Percentiles rank a stretch among this genome's conserved stretches.
Evolutionary conservation across 2,329 filamentous ascomycete genomes (phyloP).

Genomic region (Exophiala xenobiotica): DNA sequence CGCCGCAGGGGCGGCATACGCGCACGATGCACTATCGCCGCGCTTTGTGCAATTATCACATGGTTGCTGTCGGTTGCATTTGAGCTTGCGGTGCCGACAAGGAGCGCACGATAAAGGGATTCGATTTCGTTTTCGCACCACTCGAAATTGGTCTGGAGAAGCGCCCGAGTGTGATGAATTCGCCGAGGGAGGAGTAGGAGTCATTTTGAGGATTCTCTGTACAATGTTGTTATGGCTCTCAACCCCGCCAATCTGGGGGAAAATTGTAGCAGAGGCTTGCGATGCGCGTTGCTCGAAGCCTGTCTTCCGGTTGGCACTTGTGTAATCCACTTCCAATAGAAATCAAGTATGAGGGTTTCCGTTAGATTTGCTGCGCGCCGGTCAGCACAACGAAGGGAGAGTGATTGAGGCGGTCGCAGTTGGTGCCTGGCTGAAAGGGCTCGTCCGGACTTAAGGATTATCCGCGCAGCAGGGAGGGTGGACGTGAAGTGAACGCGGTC

Average conservation of each 20-base stretch:
- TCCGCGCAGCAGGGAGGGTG: not conserved
- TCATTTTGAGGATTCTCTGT: conserved; percentile 50
- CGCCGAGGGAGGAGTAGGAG: conserved; percentile 74
- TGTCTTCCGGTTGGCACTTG: too few species aligned
- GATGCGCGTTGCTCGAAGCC: too few species aligned
- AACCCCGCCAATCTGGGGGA: not conserved
- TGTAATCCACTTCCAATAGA: too few species aligned
- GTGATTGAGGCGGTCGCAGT: not conserved
- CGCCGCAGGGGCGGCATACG: conserved; percentile 70
- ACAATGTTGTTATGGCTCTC: not conserved
- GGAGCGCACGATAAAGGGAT: conserved; percentile 89
- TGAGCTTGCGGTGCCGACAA: conserved; percentile 88
- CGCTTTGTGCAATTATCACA: conserved; percentile 95
- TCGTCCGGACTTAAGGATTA: conserved; percentile 5
- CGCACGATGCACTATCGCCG: conserved; percentile 75
- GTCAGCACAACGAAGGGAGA: not conserved
- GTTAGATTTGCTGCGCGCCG: too few species aligned
- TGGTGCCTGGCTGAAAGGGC: conserved; percentile 2
- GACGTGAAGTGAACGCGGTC: too few species aligned
- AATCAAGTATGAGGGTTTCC: too few species aligned
- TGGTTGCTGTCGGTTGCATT: conserved; percentile 88
- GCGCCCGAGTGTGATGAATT: conserved; percentile 68
- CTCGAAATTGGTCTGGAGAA: conserved; percentile 84
- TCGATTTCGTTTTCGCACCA: conserved; percentile 88
- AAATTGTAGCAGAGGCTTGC: not conserved